Conservation (phyloP, 495 filamentous ascomycete species). For the Astrothelium subdiscretum region DNA sequence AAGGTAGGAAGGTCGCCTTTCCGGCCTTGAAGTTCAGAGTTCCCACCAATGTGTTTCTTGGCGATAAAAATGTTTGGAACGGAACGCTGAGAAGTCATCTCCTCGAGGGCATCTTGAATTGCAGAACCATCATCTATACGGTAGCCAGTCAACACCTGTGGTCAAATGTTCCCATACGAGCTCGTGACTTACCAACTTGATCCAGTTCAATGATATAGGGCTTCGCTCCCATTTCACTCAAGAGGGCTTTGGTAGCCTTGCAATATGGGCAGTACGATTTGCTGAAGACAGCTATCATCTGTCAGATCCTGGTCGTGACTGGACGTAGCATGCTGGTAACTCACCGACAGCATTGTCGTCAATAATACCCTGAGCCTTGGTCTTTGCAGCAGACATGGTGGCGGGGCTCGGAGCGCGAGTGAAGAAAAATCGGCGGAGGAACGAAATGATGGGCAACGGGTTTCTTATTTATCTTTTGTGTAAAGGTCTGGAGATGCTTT, state of each 20-base stretch:
- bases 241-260: constrained; percentile 58
- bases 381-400: constrained; percentile 74
- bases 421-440: constrained; percentile 64
- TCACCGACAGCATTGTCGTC: constrained; percentile 82
- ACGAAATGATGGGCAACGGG: constrained; percentile 32
- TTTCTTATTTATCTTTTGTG: not conserved
- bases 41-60: constrained; percentile 86
- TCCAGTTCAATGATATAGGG: constrained; percentile 73
- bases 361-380: constrained; percentile 77
- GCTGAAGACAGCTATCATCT: constrained; percentile 67
- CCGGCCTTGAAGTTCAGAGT: constrained; percentile 76
- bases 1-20: constrained; percentile 44
- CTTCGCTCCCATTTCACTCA: constrained; percentile 59
- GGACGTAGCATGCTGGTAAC: constrained; percentile 23
- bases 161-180: not conserved
- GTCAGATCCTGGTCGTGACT: not conserved
- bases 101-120: constrained; percentile 70
- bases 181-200: constrained; percentile 50
- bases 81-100: constrained; percentile 70
- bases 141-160: not conserved
- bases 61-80: constrained; percentile 94
- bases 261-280: constrained; percentile 99
- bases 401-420: constrained; percentile 42
- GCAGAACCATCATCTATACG: constrained; percentile 59
- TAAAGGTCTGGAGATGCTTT: not conserved